Conservation (phyloP, 2,329 filamentous ascomycete genomes). For the Penicillium capsulatum region DNA sequence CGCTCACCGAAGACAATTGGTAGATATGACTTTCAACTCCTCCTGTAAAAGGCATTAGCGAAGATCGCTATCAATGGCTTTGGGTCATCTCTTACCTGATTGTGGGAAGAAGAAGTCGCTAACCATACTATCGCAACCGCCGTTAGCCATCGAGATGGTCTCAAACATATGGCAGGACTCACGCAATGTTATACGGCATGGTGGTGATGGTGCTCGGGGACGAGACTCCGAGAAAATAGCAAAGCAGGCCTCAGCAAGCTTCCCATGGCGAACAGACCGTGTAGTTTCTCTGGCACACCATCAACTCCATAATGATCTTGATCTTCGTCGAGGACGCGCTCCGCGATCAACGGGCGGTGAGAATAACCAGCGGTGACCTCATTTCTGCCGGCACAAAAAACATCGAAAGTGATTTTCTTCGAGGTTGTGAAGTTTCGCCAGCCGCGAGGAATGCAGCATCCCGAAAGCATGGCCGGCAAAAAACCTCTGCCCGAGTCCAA, state of each 20-base stretch:
- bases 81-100: slow-evolving; percentile 53
- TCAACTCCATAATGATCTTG: slow-evolving; percentile 1
- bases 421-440: slow-evolving; percentile 1
- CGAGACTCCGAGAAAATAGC: slow-evolving; percentile 11
- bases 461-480: slow-evolving; percentile 42
- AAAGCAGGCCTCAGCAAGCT: not conserved
- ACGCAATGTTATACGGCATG: slow-evolving; percentile 70
- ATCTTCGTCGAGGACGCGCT: not conserved
- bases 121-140: slow-evolving; percentile 63
- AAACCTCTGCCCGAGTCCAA: slow-evolving; percentile 46
- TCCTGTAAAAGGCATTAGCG: slow-evolving; percentile 43
- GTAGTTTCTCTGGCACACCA: slow-evolving; percentile 1
- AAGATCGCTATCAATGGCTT: not conserved
- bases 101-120: slow-evolving; percentile 99
- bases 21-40: slow-evolving; percentile 98
- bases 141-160: not conserved
- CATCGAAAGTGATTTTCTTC: slow-evolving; percentile 15
- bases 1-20: slow-evolving; percentile 71
- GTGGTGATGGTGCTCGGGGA: slow-evolving; percentile 24
- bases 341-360: slow-evolving; percentile 11
- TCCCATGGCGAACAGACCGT: slow-evolving; percentile 21
- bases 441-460: slow-evolving; percentile 9
- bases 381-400: slow-evolving; percentile 25
- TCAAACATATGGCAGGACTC: slow-evolving; percentile 28
- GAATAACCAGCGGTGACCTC: slow-evolving; percentile 5